A percentile compares a stretch with the other conserved stretches of the same genome.
phyloP scores from a whole-genome alignment of 129 eudicot species.

The Tagetes erecta region DNA sequence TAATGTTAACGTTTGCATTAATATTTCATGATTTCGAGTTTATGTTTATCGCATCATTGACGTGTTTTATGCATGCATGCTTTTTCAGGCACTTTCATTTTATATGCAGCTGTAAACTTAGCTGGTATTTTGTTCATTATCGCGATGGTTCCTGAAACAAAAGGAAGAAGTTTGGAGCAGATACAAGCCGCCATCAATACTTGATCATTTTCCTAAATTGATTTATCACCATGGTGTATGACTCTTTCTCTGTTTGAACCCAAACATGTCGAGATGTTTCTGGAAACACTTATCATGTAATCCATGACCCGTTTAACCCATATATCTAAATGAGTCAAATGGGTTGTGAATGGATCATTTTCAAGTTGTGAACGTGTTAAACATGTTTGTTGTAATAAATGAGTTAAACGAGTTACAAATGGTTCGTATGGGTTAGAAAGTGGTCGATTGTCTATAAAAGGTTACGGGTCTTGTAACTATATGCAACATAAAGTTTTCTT shows the following conservation, averaged over 20 bases:
- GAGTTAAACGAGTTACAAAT: too few relatives aligned
- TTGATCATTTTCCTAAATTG: background rate
- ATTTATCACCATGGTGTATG: slow-evolving; percentile 17
- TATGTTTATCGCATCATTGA: background rate
- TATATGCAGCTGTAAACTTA: slow-evolving; percentile 67
- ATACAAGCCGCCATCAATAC: slow-evolving; percentile 73
- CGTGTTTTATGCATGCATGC: slow-evolving; percentile 11
- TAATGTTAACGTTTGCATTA: slow-evolving; percentile 1
- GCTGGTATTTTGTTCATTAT: slow-evolving; percentile 63
- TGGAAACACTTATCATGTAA: too few relatives aligned
- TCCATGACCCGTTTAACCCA: too few relatives aligned
- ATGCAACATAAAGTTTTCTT: too few relatives aligned
- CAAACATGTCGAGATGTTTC: too few relatives aligned
- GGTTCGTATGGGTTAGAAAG: too few relatives aligned
- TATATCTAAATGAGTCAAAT: too few relatives aligned
- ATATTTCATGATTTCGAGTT: background rate
- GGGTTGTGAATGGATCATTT: too few relatives aligned
- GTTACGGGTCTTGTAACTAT: too few relatives aligned
- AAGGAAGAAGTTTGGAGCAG: slow-evolving; percentile 88
- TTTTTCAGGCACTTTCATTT: slow-evolving; percentile 78
- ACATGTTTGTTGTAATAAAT: too few relatives aligned
- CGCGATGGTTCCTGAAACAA: slow-evolving; percentile 80
- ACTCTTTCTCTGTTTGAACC: background rate
- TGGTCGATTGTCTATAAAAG: too few relatives aligned
- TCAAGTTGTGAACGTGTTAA: too few relatives aligned